Evolutionary conservation across 2,329 filamentous ascomycete species (phyloP), one percentile per base, ranked within the genome.

Genomic region (Onygenales sp.): DNA sequence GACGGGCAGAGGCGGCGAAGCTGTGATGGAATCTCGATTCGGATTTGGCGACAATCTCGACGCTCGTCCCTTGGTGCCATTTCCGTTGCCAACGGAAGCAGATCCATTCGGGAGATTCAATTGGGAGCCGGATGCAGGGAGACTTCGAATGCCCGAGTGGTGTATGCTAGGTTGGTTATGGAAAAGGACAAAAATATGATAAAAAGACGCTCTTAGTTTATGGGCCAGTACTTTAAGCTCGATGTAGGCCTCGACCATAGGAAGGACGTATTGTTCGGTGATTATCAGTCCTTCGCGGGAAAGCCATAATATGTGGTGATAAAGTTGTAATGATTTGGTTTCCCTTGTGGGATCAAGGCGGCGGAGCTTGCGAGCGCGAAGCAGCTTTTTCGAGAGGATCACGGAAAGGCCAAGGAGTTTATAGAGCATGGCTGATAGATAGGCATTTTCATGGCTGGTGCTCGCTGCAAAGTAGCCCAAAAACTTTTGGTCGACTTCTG

Each of bases 401-500:
- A 95, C 85, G 3, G 92, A 95, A 11, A 97, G 79, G 1, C 93
- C 93, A 9, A 97, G 79, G 42, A 97, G 85, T 69, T 93, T 93
- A 72, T 90, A 96, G 46, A 98, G 80, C 68, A 89, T 90, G 17
- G 70, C 64, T 38, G 68, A 87, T 45, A 97, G 80, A 14, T 91
- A 78, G 3, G 87, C 84, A 65, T 92, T 93, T 61, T 88, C 84
- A 56, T 80, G 75, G 66, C 85, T 84, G 61, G 89, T 90, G 57
- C 84, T 80, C 71, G 85, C 87, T 68, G 93, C 92, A 67, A 95
- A 85, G 66, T 84, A 85, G 73, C 89, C 90, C 64, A 98, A 80
- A 72, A 94, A 95, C 75, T 97, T 98, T 75, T 95, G 91, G 71
- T 98, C 93, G 58, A 97, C 89, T 73, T 95, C 89, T 57, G 90